Conservation (phyloP, 2,329 filamentous ascomycete species). For the Claviceps digitariae region DNA sequence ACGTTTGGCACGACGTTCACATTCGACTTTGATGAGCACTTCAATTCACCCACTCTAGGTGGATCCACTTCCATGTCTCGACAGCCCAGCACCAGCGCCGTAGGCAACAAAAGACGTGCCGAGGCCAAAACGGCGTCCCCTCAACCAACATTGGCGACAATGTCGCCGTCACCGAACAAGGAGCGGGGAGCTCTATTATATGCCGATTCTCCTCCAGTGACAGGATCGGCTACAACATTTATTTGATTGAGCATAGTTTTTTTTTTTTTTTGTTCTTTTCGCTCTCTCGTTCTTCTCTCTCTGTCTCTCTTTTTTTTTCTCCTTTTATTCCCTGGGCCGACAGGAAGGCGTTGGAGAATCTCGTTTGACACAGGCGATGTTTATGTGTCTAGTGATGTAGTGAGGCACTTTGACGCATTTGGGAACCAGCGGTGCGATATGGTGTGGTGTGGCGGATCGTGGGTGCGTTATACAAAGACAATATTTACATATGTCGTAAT, state of each 20-base stretch:
- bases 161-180: slow-evolving; percentile 9
- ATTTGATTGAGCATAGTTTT: not conserved
- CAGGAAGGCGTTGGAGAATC: not conserved
- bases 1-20: slow-evolving; percentile 20
- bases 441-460: not conserved
- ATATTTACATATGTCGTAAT: no score
- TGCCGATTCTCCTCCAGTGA: no score
- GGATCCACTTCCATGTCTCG: slow-evolving; percentile 4
- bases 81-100: not conserved
- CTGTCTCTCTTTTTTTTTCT: not conserved
- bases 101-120: slow-evolving; percentile 10
- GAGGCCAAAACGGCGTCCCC: slow-evolving; percentile 21
- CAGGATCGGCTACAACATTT: no score
- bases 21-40: slow-evolving; percentile 9
- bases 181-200: not conserved
- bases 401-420: no score
- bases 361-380: no score
- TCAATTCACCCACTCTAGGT: not conserved
- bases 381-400: no score
- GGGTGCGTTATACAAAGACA: not conserved
- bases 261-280: not conserved
- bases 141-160: slow-evolving; percentile 16
- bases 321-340: not conserved
- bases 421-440: no score
- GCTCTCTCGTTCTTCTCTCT: not conserved